Conservation (phyloP, 352 stramenopile species). For the Albugo candida region DNA sequence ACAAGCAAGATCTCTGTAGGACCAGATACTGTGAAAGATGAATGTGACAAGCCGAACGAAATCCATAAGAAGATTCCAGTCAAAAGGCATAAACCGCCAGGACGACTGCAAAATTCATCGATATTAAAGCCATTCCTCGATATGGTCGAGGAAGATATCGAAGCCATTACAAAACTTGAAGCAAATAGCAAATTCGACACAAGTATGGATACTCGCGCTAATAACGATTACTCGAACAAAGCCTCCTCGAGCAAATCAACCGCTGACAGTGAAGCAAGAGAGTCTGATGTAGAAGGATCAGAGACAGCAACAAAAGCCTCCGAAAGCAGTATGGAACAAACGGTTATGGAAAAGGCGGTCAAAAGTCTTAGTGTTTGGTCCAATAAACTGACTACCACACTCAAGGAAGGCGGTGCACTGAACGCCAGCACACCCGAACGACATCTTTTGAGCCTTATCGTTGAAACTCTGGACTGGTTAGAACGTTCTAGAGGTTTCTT, state of each 20-base stretch:
- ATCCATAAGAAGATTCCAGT: no score
- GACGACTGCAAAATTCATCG: no score
- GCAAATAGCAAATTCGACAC: conserved; percentile 44
- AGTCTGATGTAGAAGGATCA: conserved; percentile 11
- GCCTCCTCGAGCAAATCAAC: no score
- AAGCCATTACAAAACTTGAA: conserved; percentile 37
- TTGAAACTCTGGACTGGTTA: conserved; percentile 57
- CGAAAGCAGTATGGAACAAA: background rate
- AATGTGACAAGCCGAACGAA: background rate
- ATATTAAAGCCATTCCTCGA: conserved; percentile 26
- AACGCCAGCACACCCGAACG: conserved; percentile 46
- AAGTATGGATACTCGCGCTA: conserved; percentile 39
- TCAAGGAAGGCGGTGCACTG: conserved; percentile 43
- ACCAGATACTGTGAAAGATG: background rate
- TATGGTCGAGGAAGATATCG: conserved; percentile 47
- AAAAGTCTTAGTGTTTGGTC: conserved; percentile 50
- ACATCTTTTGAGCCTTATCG: conserved; percentile 19
- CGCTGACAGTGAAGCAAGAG: no score
- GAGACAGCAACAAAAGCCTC: background rate
- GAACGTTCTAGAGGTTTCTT: conserved; percentile 56
- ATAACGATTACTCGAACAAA: conserved; percentile 5
- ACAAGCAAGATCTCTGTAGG: background rate
- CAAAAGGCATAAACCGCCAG: no score
- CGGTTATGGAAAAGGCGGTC: conserved; percentile 43
- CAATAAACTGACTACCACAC: conserved; percentile 26